Percentiles rank a stretch among this genome's conserved stretches.
phyloP scores from a whole-genome alignment of 495 filamentous ascomycete genomes.

The Elaphomyces granulatus region DNA sequence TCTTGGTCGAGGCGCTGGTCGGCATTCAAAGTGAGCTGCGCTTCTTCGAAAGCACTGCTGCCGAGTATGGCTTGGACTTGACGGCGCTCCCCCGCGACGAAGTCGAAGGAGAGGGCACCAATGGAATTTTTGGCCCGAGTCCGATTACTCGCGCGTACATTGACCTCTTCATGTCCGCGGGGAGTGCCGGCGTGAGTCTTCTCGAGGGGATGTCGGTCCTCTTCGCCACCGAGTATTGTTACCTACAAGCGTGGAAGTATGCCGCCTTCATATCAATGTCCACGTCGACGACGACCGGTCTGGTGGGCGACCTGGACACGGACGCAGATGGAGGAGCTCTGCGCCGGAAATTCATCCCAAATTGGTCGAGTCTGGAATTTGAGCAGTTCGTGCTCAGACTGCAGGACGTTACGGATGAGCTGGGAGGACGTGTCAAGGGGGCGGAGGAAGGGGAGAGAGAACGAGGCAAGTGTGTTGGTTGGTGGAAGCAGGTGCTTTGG shows the following conservation, averaged over 20 bases:
- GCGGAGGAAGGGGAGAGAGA: slow-evolving; percentile 21
- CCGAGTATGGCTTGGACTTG: slow-evolving; percentile 45
- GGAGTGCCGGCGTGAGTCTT: slow-evolving; percentile 28
- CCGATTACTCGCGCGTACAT: slow-evolving; percentile 36
- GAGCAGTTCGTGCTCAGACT: slow-evolving; percentile 37
- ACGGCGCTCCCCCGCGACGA: slow-evolving; percentile 24
- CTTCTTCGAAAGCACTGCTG: slow-evolving; percentile 52
- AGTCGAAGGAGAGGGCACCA: slow-evolving; percentile 6
- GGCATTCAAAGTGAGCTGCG: slow-evolving; percentile 52
- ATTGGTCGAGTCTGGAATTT: slow-evolving; percentile 49
- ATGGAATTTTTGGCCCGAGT: slow-evolving; percentile 18
- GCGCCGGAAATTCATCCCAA: slow-evolving; percentile 47
- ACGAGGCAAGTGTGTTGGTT: slow-evolving; percentile 23
- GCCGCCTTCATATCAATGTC: slow-evolving; percentile 29
- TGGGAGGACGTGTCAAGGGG: slow-evolving; percentile 26
- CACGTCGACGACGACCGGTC: slow-evolving; percentile 1
- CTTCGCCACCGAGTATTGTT: slow-evolving; percentile 59
- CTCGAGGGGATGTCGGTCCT: slow-evolving; percentile 56
- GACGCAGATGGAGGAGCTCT: slow-evolving; percentile 49
- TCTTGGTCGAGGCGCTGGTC: slow-evolving; percentile 47
- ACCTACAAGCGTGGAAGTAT: slow-evolving; percentile 45
- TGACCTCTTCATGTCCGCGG: slow-evolving; percentile 40
- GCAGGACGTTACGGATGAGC: slow-evolving; percentile 29
- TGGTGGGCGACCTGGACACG: slow-evolving; percentile 2
- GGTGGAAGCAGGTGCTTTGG: slow-evolving; percentile 40